A percentile compares a stretch with the other conserved stretches of the same genome.
These are phyloP conservation scores for Schizochytrium sp. DNA, from an alignment of 108 stramenopile genomes.

Conservation along the genomic window DNA sequence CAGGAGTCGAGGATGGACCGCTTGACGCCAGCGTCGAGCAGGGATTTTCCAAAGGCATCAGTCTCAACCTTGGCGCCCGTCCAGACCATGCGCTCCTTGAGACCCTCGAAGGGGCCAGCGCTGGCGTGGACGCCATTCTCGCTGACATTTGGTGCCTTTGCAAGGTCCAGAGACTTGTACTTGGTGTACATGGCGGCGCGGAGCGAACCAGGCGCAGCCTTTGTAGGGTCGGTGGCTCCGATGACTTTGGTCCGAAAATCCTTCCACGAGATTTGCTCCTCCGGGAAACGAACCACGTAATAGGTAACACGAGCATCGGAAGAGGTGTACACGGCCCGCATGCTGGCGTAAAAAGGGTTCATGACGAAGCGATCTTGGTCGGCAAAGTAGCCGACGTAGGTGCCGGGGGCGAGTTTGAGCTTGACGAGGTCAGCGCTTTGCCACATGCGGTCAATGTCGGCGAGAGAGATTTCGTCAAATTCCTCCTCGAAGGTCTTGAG, in stretches of 20 bases:
- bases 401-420: constrained; percentile 6
- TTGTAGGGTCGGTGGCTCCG: constrained; percentile 27
- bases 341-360: constrained; percentile 33
- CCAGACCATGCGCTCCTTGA: constrained; percentile 33
- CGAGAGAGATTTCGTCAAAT: background rate
- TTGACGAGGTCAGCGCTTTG: background rate
- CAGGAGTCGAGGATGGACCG: background rate
- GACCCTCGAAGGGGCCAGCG: constrained; percentile 29
- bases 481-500: background rate
- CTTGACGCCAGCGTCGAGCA: background rate
- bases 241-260: constrained; percentile 27
- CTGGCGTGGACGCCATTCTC: constrained; percentile 30
- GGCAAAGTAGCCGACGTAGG: constrained; percentile 23
- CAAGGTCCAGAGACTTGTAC: constrained; percentile 20
- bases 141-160: background rate
- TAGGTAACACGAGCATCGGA: constrained; percentile 10
- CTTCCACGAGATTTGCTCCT: constrained; percentile 17
- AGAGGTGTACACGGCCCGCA: constrained; percentile 19
- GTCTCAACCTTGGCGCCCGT: background rate
- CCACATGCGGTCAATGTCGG: background rate
- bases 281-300: constrained; percentile 3
- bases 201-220: background rate
- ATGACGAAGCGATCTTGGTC: constrained; percentile 31
- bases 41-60: constrained; percentile 18
- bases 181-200: background rate